phyloP scores from a whole-genome alignment of 108 stramenopile genomes.

The Cylindrotheca closterium region DNA sequence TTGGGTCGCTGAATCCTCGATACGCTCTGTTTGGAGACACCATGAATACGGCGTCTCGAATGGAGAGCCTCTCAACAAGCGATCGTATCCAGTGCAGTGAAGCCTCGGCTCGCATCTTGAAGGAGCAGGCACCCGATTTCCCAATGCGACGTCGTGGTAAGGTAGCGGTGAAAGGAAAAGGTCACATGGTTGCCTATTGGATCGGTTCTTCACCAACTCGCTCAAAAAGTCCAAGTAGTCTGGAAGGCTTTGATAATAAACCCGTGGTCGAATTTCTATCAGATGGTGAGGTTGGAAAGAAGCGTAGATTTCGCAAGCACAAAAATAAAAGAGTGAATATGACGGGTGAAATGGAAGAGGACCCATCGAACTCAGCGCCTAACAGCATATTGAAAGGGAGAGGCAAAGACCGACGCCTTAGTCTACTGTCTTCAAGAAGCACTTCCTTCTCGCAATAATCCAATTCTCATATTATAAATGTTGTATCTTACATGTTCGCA shows the following conservation, averaged over 20 bases:
- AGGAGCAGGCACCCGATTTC: slow-evolving; percentile 37
- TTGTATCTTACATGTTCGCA: no score
- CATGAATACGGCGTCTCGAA: slow-evolving; percentile 49
- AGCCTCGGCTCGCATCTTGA: slow-evolving; percentile 31
- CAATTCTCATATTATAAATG: no score
- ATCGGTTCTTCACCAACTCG: no score
- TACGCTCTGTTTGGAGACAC: slow-evolving; percentile 62
- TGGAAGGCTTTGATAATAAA: neutral
- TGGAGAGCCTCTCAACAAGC: slow-evolving; percentile 42
- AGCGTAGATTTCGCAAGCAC: neutral
- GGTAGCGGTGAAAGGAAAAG: slow-evolving; percentile 52
- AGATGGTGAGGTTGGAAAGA: neutral
- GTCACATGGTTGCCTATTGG: slow-evolving; percentile 38
- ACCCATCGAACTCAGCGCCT: neutral
- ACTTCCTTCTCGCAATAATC: no score
- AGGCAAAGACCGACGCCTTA: neutral
- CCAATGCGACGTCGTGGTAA: slow-evolving; percentile 28
- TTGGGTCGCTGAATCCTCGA: slow-evolving; percentile 39
- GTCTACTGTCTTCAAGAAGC: neutral
- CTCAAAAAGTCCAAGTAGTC: neutral
- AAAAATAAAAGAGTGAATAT: neutral
- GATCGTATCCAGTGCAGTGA: slow-evolving; percentile 46
- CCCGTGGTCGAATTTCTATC: neutral
- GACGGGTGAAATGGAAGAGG: neutral
- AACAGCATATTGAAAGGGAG: neutral